phyloP scores from a whole-genome alignment of 768 basidiomycete species.

The Agaricus bisporus region DNA sequence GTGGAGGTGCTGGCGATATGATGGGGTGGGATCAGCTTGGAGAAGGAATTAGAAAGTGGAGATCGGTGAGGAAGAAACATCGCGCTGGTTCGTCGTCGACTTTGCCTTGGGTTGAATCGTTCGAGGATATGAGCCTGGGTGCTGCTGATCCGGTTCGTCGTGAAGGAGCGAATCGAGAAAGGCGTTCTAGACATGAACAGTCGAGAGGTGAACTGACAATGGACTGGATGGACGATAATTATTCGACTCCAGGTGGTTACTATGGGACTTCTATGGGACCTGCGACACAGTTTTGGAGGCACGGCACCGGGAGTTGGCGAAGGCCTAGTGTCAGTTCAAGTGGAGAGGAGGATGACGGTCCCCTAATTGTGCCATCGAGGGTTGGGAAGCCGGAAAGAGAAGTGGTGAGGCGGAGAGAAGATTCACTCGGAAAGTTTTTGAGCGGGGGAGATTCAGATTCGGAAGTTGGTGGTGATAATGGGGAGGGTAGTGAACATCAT shows the following conservation, averaged over 20 bases:
- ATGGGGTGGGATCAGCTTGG: not conserved
- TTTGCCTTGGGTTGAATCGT: conserved; percentile 4
- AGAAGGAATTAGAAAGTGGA: not conserved
- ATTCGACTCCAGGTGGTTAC: conserved; percentile 6
- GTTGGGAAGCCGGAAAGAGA: not conserved
- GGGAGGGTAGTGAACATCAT: not conserved
- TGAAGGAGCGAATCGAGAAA: not conserved
- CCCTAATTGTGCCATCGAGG: not conserved
- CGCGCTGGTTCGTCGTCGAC: conserved; percentile 5
- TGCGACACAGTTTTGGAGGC: conserved; percentile 5
- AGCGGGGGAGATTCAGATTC: conserved; percentile 4
- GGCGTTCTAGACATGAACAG: not conserved
- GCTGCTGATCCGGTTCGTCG: not conserved
- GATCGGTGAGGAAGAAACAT: not conserved
- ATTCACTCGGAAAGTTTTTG: conserved; percentile 6
- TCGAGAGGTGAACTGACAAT: conserved; percentile 6
- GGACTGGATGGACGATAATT: conserved; percentile 9
- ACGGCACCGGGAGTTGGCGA: not conserved
- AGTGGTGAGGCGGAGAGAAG: not conserved
- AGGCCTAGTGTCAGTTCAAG: not conserved
- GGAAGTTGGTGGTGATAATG: not conserved
- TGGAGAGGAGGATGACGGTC: not conserved
- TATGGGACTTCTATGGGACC: conserved; percentile 9
- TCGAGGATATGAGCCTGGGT: not conserved
- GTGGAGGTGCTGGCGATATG: not conserved